Evolutionary conservation across 768 basidiomycete species (phyloP).

Genomic region (Lactarius sp.): DNA sequence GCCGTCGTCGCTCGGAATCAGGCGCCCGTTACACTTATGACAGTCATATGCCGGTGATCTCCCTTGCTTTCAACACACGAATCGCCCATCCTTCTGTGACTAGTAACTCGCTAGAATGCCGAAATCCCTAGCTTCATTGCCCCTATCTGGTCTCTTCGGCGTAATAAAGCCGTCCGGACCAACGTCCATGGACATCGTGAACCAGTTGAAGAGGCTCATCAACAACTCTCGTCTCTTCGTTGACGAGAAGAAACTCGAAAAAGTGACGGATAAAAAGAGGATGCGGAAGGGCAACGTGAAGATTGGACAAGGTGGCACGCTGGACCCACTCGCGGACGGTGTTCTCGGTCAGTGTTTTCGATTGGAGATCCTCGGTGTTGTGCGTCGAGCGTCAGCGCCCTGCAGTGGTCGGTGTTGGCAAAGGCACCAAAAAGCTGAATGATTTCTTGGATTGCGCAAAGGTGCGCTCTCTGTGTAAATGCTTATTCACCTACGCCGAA

Average conservation of each 20-base stretch:
- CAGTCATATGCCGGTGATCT: not conserved
- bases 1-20: not conserved
- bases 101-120: conserved; percentile 7
- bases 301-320: conserved; percentile 89
- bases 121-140: conserved; percentile 38
- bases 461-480: conserved; percentile 39
- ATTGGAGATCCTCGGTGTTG: not conserved
- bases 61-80: too few species aligned
- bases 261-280: conserved; percentile 45
- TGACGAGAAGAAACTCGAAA: conserved; percentile 51
- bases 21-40: not conserved
- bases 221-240: conserved; percentile 73
- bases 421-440: conserved; percentile 81
- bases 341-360: conserved; percentile 62
- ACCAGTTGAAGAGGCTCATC: conserved; percentile 78
- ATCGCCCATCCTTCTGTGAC: not conserved
- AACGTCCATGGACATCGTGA: conserved; percentile 86
- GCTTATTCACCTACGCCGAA: not conserved
- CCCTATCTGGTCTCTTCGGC: conserved; percentile 80
- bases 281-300: conserved; percentile 52
- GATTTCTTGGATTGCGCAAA: conserved; percentile 88
- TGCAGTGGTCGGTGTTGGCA: conserved; percentile 82
- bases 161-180: conserved; percentile 89
- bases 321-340: conserved; percentile 95
- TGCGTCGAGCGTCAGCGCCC: conserved; percentile 7